A percentile compares a stretch with the other conserved stretches of the same genome.
These are phyloP conservation scores for Paecilomyces niveus DNA, from an alignment of 2,329 filamentous ascomycete genomes.

Conservation along the genomic window DNA sequence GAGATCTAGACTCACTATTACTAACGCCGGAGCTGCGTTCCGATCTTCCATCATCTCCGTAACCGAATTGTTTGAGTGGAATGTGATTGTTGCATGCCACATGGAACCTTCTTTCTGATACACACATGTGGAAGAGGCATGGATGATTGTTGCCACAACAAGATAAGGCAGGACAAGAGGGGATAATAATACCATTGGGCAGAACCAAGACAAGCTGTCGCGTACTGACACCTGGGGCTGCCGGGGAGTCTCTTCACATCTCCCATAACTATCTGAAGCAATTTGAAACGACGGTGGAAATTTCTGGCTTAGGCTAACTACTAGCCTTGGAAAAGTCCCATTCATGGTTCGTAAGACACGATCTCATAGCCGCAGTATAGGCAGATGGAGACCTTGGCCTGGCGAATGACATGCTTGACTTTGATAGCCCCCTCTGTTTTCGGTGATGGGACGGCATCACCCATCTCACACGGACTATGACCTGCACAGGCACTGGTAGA, in stretches of 20 bases:
- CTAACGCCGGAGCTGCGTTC: not conserved
- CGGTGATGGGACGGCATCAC: constrained; percentile 10
- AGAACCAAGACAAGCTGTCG: not conserved
- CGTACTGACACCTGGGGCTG: not conserved
- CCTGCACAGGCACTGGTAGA: constrained; percentile 27
- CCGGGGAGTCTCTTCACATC: not conserved
- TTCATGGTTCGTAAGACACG: not conserved
- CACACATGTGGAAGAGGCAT: not conserved
- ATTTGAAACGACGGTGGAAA: not conserved
- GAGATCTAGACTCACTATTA: not conserved
- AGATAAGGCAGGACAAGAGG: not conserved
- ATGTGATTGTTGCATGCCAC: not conserved
- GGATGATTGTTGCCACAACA: not conserved
- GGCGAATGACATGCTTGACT: constrained; percentile 26
- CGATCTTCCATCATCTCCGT: not conserved
- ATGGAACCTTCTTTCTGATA: not conserved
- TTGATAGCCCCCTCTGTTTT: constrained; percentile 17
- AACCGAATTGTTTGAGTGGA: not conserved
- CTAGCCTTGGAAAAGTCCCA: not conserved
- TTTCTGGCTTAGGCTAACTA: not conserved
- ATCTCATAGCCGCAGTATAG: not conserved
- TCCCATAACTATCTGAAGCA: not conserved
- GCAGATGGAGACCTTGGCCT: constrained; percentile 21
- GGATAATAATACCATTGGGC: not conserved
- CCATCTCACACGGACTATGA: constrained; percentile 14